Base-by-base conservation (phyloP, 78 protist species). In the Chrysochromulina parva region DNA sequence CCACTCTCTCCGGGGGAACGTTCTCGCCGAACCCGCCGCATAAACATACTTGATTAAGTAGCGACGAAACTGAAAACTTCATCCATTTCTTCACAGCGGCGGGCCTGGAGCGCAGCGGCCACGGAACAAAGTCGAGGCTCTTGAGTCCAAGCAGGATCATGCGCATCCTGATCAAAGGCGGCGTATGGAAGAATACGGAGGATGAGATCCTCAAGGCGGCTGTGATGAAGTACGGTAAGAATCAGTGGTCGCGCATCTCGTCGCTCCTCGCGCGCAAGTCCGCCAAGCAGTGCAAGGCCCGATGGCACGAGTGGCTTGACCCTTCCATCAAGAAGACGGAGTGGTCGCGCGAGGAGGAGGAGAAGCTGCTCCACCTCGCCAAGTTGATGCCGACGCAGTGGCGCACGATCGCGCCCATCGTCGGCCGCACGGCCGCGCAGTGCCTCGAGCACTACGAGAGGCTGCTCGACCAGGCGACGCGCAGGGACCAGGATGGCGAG, bases 191-290 rank as follows among this genome's bases (percentile, higher is more conserved):
- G 90, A 98, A 98, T 96, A 95, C 97, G 52, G 99, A 97, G 85
- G 99, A 99, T 95, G 99, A 99, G 90, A 96, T 99, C 66, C 97
- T 99, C 94, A 98, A 98, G 94, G 99, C 99, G 0, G 99, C 99
- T 16, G 99, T 99, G 24, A 98, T 99, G 99, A 99, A 99, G 88
- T 99, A 99, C 84, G 99, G 99, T 28, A 94, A 85, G 67, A 93
- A 95, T 28, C 87, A 94, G 28, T 94, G 96, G 95, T 54, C 78
- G 47, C 88, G 94, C 38, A 94, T 95, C 22, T 95, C 99, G 24
- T 97, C 99, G 13, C 94, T 99, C 58, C 96, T 99, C 52, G 90
- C 90, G 3, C 93, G 99, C 48, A 99, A 99, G 92, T 85, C 99
- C 0, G 98, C 99, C 28, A 96, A 97, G 58, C 99, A 99, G 84